Evolutionary conservation across 2,329 filamentous ascomycete species (phyloP), one percentile per base, ranked within the genome.

Genomic region (Ophiostoma ips): DNA sequence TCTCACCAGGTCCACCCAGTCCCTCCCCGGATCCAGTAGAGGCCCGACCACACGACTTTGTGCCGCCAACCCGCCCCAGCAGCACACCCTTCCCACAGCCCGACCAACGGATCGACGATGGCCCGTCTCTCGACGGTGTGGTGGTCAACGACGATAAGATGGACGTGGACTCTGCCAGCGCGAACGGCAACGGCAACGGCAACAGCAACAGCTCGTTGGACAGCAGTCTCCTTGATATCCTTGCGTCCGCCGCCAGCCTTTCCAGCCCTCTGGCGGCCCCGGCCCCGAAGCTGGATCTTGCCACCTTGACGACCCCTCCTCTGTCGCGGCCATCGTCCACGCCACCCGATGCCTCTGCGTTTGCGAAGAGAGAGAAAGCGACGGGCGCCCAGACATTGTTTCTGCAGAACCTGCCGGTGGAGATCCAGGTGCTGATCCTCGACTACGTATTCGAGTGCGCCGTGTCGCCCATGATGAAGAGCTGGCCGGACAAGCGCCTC

Each of bases 401-500:
- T 48, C 64, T 77, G 46, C 66, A 69, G 41, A 63, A 76, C 54
- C 66, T 86, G 1, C 83, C 83, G 1, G 71, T 75, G 50, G 83
- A 87, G 61, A 83, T 87, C 12, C 81, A 85, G 60, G 81, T 85
- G 58, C 76, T 75, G 50, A 81, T 87, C 49, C 67, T 87, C 13
- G 83, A 87, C 60, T 75, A 84, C 56, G 65, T 86, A 2, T 84
- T 86, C 58, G 83, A 81, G 3, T 79, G 82, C 52, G 74, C 79
- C 44, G 74, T 79, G 37, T 81, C 82, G 0, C 69, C 79, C 5
- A 70, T 76, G 16, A 74, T 74, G 38, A 72, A 73, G 53, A 76
- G 73, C 58, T 71, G 73, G 46, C 68, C 76, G 44, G 69, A 71
- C 52, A 81, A 77, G 55, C 79, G 82, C 52, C 67, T 86, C 34